Evolutionary conservation across 108 stramenopile species (phyloP), one percentile per base, ranked within the genome.

Genomic region (Discostella stelligeroides): DNA sequence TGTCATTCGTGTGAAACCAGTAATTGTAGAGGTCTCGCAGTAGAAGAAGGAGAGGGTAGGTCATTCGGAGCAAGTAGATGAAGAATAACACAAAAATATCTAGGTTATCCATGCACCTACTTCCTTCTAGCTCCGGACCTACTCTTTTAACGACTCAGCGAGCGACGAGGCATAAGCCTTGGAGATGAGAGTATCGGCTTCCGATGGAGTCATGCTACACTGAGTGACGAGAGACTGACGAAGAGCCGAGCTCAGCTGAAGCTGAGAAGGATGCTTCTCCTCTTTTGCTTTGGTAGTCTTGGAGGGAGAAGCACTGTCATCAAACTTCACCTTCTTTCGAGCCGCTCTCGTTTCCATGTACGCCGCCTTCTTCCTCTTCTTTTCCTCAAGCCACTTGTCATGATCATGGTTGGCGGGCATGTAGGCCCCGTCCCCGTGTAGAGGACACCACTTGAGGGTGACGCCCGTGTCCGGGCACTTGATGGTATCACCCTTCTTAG

Each of bases 401-500:
- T 69, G 68, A 48, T 47, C 27, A 42, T 69, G 68, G 28, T 45
- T 29, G 8, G 25, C 2, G 18, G 57, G 68, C 56, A 69, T 59
- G 30, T 69, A 69, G 5, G 56, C 41, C 1, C 68, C 68, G 1
- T 28, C 34, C 12, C 68, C 57, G 25, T 48, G 27, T 1, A 20
- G 41, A 29, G 42, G 54, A 14, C 68, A 69, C 57, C 68, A 69
- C 23, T 25, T 39, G 18, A 37, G 10, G 11, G 23, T 29, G 0
- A 4, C 20, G 29, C 39, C 39, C 7, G 42, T 27, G 24, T 30
- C 30, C 37, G 64, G 42, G 49, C 18, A 37, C 18, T 25, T 54
- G 2, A 25, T 14, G 9, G 64, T 50, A 7, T 53, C 48, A 3
- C 49, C 64, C 5, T 38, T 38, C 12, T 46, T 46, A 15, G 28